Evolutionary conservation across 441 rosid species (phyloP).

Genomic region (Kokia cookei): DNA sequence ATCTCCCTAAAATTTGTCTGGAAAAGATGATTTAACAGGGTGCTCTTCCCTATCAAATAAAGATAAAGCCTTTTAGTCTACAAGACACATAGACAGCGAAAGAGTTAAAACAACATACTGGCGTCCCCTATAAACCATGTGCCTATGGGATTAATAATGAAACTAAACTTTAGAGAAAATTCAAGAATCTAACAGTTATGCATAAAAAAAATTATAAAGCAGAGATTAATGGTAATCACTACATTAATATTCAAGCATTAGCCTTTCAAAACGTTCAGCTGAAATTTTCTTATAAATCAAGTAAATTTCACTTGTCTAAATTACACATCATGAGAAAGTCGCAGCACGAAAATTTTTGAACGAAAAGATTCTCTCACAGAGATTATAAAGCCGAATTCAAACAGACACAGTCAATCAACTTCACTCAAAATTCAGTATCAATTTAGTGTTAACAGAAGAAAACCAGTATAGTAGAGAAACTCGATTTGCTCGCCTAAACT

Average conservation of each 20-base stretch:
- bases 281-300: background rate
- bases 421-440: background rate
- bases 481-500: background rate
- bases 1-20: slow-evolving; percentile 76
- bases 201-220: background rate
- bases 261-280: background rate
- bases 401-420: background rate
- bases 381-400: background rate
- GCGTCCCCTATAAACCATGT: background rate
- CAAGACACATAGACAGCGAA: background rate
- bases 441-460: background rate
- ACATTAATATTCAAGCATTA: background rate
- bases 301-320: background rate
- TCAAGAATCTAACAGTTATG: background rate
- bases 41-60: slow-evolving; percentile 63
- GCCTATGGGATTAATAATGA: background rate
- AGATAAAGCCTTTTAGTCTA: background rate
- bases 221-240: background rate
- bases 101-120: background rate
- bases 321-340: background rate
- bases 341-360: background rate
- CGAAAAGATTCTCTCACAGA: background rate
- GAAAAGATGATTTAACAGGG: slow-evolving; percentile 80
- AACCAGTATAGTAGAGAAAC: background rate
- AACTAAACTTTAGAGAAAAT: background rate